phyloP scores from a whole-genome alignment of 2,329 filamentous ascomycete genomes.

The Sporothrix schenckii region DNA sequence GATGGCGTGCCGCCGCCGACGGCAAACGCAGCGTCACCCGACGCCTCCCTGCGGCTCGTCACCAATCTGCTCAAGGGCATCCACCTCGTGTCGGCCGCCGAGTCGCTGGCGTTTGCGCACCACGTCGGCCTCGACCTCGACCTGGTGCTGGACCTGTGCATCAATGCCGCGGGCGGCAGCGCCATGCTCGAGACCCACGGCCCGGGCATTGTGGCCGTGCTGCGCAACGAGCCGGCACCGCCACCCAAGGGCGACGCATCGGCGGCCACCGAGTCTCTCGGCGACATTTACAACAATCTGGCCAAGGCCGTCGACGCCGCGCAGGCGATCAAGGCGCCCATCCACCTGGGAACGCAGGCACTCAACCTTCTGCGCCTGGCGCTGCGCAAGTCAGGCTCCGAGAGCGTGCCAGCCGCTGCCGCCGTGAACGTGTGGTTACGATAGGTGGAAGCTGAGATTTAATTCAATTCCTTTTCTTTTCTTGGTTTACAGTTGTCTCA shows the following conservation, averaged over 20 bases:
- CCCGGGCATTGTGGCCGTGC: slow-evolving; percentile 46
- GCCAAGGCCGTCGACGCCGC: slow-evolving; percentile 49
- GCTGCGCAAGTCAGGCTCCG: slow-evolving; percentile 35
- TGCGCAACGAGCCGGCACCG: slow-evolving; percentile 39
- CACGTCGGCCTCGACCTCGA: slow-evolving; percentile 50
- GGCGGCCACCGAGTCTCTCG: slow-evolving; percentile 39
- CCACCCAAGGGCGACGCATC: slow-evolving; percentile 35
- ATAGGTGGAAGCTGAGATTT: background rate
- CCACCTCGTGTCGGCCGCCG: slow-evolving; percentile 49
- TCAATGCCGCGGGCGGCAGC: slow-evolving; percentile 52
- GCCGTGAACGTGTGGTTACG: slow-evolving; percentile 40
- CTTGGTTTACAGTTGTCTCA: background rate
- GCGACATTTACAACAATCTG: slow-evolving; percentile 42
- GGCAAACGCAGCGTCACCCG: background rate
- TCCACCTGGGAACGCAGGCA: slow-evolving; percentile 49
- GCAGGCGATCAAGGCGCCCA: slow-evolving; percentile 47
- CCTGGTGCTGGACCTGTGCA: slow-evolving; percentile 51
- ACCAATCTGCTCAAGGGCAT: slow-evolving; percentile 49
- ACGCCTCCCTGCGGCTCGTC: slow-evolving; percentile 40
- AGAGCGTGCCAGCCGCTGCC: slow-evolving; percentile 34
- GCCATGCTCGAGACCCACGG: slow-evolving; percentile 46
- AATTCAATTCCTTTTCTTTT: too few species aligned
- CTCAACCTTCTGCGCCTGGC: slow-evolving; percentile 45
- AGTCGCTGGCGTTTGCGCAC: slow-evolving; percentile 49
- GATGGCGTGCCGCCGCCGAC: slow-evolving; percentile 41